A percentile compares a stretch with the other conserved stretches of the same genome.
Evolutionary conservation across 2,329 filamentous ascomycete genomes (phyloP).

Genomic region (Penicillium sp.): DNA sequence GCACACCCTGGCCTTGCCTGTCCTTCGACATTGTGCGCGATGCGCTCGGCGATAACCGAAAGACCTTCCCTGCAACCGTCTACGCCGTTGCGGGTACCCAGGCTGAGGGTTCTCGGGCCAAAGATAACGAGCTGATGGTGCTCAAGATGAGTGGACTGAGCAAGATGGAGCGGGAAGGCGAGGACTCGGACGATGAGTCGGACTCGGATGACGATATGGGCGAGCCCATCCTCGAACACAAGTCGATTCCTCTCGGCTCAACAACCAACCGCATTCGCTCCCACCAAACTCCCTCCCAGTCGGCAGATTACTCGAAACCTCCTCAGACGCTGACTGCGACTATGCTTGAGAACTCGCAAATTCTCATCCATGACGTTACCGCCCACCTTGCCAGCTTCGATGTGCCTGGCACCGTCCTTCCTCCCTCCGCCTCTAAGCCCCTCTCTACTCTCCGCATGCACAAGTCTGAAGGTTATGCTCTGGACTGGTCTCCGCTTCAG

Average conservation of each 20-base stretch:
- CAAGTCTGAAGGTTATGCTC: conserved; percentile 88
- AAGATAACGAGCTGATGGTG: conserved; percentile 92
- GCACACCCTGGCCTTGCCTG: conserved; percentile 93
- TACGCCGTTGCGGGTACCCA: conserved; percentile 96
- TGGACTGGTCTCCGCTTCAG: conserved; percentile 91
- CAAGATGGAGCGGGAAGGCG: conserved; percentile 75
- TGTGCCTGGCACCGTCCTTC: conserved; percentile 78
- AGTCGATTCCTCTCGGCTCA: conserved; percentile 79
- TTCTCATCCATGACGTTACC: conserved; percentile 93
- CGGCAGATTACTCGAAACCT: conserved; percentile 66
- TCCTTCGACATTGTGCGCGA: conserved; percentile 93
- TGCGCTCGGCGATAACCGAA: conserved; percentile 82
- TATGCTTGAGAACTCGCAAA: conserved; percentile 86
- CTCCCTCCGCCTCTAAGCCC: conserved; percentile 84
- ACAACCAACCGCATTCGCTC: conserved; percentile 93
- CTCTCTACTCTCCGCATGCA: conserved; percentile 86
- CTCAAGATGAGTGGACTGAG: conserved; percentile 94
- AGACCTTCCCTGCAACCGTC: conserved; percentile 91
- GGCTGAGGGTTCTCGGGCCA: conserved; percentile 72
- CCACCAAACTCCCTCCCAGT: conserved; percentile 73
- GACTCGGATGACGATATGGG: conserved; percentile 70
- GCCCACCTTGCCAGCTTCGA: conserved; percentile 89
- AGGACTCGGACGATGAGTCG: conserved; percentile 70
- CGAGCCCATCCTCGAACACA: conserved; percentile 92
- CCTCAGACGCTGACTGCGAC: conserved; percentile 83